Evolutionary conservation across 1,284 basidiomycete species (phyloP).

Genomic region (Puccinia polysora): DNA sequence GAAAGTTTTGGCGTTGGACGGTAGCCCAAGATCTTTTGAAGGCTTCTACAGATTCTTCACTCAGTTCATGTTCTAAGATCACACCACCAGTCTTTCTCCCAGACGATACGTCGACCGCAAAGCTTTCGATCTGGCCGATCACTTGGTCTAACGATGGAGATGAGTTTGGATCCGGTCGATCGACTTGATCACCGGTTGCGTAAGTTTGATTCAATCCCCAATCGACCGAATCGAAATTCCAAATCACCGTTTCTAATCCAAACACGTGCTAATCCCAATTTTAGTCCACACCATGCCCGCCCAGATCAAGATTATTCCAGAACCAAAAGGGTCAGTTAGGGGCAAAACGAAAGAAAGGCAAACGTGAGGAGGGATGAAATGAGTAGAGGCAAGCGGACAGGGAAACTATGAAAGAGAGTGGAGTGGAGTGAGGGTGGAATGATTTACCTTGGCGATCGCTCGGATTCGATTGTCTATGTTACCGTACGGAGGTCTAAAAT

Average conservation of each 20-base stretch:
- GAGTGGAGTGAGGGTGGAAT: background rate
- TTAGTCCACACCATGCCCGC: background rate
- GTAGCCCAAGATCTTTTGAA: constrained; percentile 10
- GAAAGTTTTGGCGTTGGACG: background rate
- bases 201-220: constrained; percentile 41
- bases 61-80: constrained; percentile 39
- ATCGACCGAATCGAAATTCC: constrained; percentile 41
- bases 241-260: constrained; percentile 37
- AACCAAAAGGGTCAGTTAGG: background rate
- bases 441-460: constrained; percentile 36
- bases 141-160: background rate
- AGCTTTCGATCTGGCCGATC: background rate
- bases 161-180: background rate
- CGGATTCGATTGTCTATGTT: constrained; percentile 42
- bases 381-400: background rate
- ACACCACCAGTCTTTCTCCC: background rate
- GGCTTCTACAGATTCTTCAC: constrained; percentile 25
- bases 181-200: constrained; percentile 33
- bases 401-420: background rate
- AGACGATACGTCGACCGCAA: background rate
- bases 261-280: constrained; percentile 29
- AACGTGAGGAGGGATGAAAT: background rate
- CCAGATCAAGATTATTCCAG: background rate
- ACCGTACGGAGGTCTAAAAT: constrained; percentile 37
- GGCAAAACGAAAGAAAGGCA: background rate